Percentiles rank a stretch among this genome's conserved stretches.
These are phyloP conservation scores for Solidago caesia DNA, from an alignment of 129 eudicot genomes.

Conservation along the genomic window DNA sequence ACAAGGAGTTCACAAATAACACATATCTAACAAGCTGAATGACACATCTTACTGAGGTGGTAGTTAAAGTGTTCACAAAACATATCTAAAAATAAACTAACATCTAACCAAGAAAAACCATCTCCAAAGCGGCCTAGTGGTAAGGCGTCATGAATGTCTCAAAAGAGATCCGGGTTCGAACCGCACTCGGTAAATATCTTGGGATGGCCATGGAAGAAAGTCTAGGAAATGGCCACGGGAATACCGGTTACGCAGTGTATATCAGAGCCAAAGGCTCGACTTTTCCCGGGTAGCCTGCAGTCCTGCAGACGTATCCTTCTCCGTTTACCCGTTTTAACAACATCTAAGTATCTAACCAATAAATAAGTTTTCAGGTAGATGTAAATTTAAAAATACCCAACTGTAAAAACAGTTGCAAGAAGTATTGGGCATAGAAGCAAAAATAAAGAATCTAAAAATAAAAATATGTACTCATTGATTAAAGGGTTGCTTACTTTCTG, in stretches of 20 bases:
- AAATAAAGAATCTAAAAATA: background rate
- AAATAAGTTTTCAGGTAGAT: no score
- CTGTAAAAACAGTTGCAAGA: background rate
- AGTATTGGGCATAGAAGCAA: background rate
- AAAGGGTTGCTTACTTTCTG: slow-evolving; percentile 39
- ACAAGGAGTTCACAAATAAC: background rate
- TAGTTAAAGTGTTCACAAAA: background rate
- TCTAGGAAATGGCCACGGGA: no score
- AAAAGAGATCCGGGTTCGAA: no score
- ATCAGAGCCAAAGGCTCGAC: no score
- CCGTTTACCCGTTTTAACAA: background rate
- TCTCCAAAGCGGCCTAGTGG: no score
- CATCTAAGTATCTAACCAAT: no score
- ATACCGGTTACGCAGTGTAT: no score
- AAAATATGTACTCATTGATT: background rate
- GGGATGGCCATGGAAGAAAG: no score
- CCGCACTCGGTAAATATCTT: no score
- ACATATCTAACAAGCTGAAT: background rate
- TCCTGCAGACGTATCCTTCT: no score
- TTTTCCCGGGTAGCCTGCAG: no score
- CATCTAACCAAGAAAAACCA: background rate
- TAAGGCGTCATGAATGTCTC: no score
- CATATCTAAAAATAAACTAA: background rate
- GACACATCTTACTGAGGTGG: background rate
- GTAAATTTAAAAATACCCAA: background rate